Evolutionary conservation across 106 monocot species (phyloP), one percentile per base, ranked within the genome.

Genomic region (Platanthera zijinensis): DNA sequence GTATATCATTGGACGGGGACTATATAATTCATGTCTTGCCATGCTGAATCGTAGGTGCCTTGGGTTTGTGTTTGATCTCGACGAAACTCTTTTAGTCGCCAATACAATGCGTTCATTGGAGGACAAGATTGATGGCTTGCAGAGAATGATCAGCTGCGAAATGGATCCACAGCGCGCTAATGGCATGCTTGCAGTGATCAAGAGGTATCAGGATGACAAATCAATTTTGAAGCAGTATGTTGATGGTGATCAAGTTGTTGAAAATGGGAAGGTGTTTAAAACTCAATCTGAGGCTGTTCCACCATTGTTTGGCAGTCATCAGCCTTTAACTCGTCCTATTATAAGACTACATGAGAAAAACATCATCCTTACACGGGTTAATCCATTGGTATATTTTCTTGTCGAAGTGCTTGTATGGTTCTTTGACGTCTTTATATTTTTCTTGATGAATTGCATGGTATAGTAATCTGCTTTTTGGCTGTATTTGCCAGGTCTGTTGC

Each of bases 31-130:
- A 67, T 94, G 92, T 70, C 85, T 92, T 46, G 71, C 80, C 47
- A 90, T 99, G 94, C 52, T 99, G 80, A 94, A 99, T 77, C 78
- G 92, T 50, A 83, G 99, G 77, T 95, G 99, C 79, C 85, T 99
- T 12, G 99, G 92, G 14, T 94, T 99, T 71, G 99, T 99, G 74
- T 99, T 99, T 88, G 99, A 99, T 81, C 92, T 99, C 64, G 94
- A 99, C 75, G 94, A 99, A 82, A 99, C 99, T 25, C 87, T 99
- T 18, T 84, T 99, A 80, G 94, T 99, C 74, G 99, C 99, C 63
- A 99, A 99, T 51, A 99, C 94, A 12, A 87, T 84, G 83, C 99
- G 92, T 10, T 94, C 99, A 48, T 99, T 94, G 82, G 99, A 99
- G 78, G 99, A 99, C 76, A 78, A 87, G 51, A 94, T 95, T 61